Evolutionary conservation across 202 grass and related monocot genomes (phyloP).

Genomic region (Brachypodium distachyon): DNA sequence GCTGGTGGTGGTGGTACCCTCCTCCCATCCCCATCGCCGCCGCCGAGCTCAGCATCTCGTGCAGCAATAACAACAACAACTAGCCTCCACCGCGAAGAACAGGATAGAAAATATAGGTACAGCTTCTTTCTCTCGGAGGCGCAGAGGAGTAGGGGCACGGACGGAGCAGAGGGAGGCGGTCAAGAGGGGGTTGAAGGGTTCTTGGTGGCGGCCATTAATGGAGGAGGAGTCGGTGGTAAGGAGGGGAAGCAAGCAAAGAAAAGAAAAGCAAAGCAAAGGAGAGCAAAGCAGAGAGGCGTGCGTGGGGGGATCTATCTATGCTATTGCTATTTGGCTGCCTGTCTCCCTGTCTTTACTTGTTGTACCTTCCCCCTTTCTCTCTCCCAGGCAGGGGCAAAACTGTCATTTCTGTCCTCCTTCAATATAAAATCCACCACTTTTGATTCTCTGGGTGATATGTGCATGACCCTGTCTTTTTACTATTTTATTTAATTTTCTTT

Average conservation of each 20-base stretch:
- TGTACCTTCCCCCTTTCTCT: not conserved
- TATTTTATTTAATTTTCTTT: too few species aligned
- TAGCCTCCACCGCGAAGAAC: not conserved
- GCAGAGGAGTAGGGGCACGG: not conserved
- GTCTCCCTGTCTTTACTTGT: constrained; percentile 21
- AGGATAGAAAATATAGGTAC: not conserved
- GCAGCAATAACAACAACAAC: not conserved
- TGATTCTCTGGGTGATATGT: not conserved
- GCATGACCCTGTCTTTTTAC: not conserved
- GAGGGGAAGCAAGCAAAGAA: not conserved
- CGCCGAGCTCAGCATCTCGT: constrained; percentile 42
- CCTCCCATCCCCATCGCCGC: constrained; percentile 37
- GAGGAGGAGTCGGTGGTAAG: constrained; percentile 33
- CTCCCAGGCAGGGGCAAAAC: not conserved
- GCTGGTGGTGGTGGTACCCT: constrained; percentile 25
- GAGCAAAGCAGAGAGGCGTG: too few species aligned
- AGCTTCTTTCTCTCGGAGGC: not conserved
- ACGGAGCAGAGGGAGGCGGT: not conserved
- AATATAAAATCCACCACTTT: not conserved
- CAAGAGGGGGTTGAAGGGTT: constrained; percentile 33
- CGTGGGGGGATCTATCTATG: not conserved
- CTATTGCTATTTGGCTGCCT: constrained; percentile 6
- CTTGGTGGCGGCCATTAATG: constrained; percentile 58
- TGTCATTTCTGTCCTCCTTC: not conserved
- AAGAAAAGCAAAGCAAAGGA: not conserved